Percentiles rank a stretch among this genome's conserved stretches.
These are phyloP conservation scores for Lactuca sativa DNA, from an alignment of 129 eudicot species.

Conservation along the genomic window DNA sequence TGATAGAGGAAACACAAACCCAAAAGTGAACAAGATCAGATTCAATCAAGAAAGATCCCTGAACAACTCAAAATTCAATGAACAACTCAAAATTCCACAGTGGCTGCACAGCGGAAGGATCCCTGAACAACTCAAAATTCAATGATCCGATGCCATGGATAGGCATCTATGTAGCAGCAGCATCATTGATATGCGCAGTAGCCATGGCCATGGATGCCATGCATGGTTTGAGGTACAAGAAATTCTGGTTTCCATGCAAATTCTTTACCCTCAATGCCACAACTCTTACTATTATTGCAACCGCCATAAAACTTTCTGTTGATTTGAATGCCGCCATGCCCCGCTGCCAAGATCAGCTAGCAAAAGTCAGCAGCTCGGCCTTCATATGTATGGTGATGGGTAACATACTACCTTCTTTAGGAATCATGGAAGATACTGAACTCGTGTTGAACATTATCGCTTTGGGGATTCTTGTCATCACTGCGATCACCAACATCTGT, in stretches of 20 bases:
- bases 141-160: conserved; percentile 62
- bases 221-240: conserved; percentile 45
- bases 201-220: conserved; percentile 53
- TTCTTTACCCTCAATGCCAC: conserved; percentile 62
- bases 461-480: conserved; percentile 65
- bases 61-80: background rate
- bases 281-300: conserved; percentile 41
- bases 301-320: conserved; percentile 52
- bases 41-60: conserved; percentile 6
- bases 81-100: conserved; percentile 33
- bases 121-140: conserved; percentile 42
- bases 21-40: conserved; percentile 1
- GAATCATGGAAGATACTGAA: conserved; percentile 65
- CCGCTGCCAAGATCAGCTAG: conserved; percentile 55
- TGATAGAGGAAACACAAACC: background rate
- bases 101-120: conserved; percentile 51
- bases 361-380: conserved; percentile 62
- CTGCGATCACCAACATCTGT: conserved; percentile 55
- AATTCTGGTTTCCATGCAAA: conserved; percentile 64
- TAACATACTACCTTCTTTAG: conserved; percentile 64
- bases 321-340: conserved; percentile 77
- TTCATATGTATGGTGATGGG: conserved; percentile 62
- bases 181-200: conserved; percentile 38
- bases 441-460: conserved; percentile 58
- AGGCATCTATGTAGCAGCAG: conserved; percentile 53